Evolutionary conservation across 495 filamentous ascomycete genomes (phyloP).

Genomic region (Cryomyces minteri): DNA sequence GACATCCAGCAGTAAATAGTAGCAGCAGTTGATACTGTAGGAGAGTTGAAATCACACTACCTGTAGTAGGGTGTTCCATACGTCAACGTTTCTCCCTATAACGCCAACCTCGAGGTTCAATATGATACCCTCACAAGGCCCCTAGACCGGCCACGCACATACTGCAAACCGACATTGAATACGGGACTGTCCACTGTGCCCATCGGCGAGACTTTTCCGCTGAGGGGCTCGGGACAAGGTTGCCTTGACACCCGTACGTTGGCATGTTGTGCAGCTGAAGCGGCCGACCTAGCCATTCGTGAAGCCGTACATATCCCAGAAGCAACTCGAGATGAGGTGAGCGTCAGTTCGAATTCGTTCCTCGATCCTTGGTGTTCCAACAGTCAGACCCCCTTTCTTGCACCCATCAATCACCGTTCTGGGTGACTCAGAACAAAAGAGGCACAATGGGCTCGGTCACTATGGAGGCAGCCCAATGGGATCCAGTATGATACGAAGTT

Average conservation of each 20-base stretch:
- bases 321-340: too few relatives aligned
- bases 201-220: neutral
- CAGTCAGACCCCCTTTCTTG: neutral
- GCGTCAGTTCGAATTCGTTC: neutral
- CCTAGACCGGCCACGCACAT: too few relatives aligned
- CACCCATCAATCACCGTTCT: neutral
- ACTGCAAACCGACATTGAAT: too few relatives aligned
- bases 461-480: conserved; percentile 3
- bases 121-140: too few relatives aligned
- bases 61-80: too few relatives aligned
- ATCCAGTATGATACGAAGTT: conserved; percentile 1
- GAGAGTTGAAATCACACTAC: too few relatives aligned
- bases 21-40: too few relatives aligned
- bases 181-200: too few relatives aligned
- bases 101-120: too few relatives aligned
- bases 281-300: neutral
- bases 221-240: neutral
- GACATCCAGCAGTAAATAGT: too few relatives aligned
- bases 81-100: too few relatives aligned
- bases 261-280: neutral
- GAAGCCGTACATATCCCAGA: neutral
- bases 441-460: neutral
- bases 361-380: neutral
- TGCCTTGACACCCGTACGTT: neutral
- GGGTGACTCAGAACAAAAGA: neutral